Conservation (phyloP, 1,284 basidiomycete species). For the Albatrellus sp. region DNA sequence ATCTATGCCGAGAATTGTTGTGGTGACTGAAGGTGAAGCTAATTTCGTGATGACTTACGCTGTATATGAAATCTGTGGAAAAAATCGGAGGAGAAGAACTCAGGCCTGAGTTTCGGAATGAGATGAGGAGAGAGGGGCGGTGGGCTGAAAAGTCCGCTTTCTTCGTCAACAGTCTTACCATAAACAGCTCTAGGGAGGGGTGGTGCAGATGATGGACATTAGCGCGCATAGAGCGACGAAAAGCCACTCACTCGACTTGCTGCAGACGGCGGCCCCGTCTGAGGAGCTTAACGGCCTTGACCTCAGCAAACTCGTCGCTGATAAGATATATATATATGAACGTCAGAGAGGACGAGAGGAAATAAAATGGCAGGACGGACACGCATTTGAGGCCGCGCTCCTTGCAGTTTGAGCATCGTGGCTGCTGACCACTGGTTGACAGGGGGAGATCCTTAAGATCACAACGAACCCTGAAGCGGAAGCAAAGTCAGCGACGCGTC, state of each 20-base stretch:
- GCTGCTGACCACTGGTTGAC: constrained; percentile 32
- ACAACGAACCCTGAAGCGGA: constrained; percentile 51
- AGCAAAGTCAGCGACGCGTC: neutral
- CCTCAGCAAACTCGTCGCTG: constrained; percentile 80
- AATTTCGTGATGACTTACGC: constrained; percentile 31
- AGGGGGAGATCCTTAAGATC: constrained; percentile 65
- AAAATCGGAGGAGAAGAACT: constrained; percentile 76
- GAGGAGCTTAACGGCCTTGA: constrained; percentile 77
- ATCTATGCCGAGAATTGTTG: constrained; percentile 26
- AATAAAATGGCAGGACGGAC: constrained; percentile 31
- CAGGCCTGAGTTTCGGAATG: constrained; percentile 60
- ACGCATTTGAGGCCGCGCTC: constrained; percentile 80
- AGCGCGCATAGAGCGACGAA: constrained; percentile 3
- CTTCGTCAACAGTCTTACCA: constrained; percentile 34
- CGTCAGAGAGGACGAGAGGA: constrained; percentile 1
- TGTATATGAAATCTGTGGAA: constrained; percentile 75
- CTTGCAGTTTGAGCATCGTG: constrained; percentile 76
- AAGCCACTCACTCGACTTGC: constrained; percentile 46
- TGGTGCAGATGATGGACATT: constrained; percentile 1
- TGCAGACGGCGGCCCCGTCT: constrained; percentile 75
- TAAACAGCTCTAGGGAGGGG: constrained; percentile 23
- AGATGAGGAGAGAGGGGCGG: constrained; percentile 23
- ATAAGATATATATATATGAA: neutral
- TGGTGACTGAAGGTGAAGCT: constrained; percentile 12
- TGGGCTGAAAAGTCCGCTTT: constrained; percentile 19